Percentiles rank a stretch among this genome's conserved stretches.
These are phyloP conservation scores for Cladosporium sp. DNA, from an alignment of 2,329 filamentous ascomycete species.

Conservation along the genomic window DNA sequence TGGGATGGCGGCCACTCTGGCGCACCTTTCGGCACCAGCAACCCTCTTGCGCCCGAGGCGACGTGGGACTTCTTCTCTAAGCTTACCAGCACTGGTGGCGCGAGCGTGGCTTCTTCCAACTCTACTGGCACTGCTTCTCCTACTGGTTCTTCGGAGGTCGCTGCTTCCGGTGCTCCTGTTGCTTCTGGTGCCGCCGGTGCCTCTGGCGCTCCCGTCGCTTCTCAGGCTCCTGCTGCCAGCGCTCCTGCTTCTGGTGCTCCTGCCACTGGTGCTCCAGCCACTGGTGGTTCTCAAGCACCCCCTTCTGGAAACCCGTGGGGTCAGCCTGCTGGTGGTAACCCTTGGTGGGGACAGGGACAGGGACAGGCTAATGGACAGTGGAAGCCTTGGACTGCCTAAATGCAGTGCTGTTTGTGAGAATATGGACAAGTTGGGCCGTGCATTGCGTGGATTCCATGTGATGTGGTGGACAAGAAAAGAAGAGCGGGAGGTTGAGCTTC, in stretches of 20 bases:
- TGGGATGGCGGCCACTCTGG: conserved; percentile 10
- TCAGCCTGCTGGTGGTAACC: neutral
- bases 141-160: neutral
- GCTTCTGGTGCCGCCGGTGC: neutral
- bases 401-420: neutral
- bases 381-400: neutral
- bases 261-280: neutral
- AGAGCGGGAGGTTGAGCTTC: too few species aligned
- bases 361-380: neutral
- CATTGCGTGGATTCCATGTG: too few species aligned
- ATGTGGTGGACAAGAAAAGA: too few species aligned
- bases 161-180: neutral
- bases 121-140: neutral
- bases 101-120: neutral
- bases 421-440: too few species aligned
- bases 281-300: neutral
- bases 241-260: neutral
- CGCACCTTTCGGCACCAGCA: neutral
- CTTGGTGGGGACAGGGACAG: too few species aligned
- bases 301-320: neutral
- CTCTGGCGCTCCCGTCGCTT: neutral
- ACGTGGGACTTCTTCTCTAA: conserved; percentile 11
- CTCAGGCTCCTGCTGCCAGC: neutral
- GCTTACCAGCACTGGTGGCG: neutral
- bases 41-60: conserved; percentile 1